Evolutionary conservation across 805 yeast genomes (phyloP), one percentile per base, ranked within the genome.

Genomic region (Yarrowia keelungensis): DNA sequence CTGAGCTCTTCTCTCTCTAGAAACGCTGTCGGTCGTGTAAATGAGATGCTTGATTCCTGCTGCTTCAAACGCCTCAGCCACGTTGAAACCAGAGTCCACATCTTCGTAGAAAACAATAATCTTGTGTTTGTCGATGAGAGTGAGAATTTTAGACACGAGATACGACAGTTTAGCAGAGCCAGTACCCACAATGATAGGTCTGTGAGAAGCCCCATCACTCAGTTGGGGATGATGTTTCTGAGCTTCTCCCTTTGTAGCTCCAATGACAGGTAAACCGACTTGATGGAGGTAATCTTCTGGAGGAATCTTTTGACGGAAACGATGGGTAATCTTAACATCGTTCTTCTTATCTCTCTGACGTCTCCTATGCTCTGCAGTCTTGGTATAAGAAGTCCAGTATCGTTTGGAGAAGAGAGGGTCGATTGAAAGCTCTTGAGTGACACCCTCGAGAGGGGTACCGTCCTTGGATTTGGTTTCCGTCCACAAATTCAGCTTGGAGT

Each of bases 71-170:
- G 87, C 79, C 72, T 89, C 93, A 0, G 90, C 83, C 38, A 89
- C 74, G 74, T 87, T 88, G 73, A 85, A 88, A 0, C 92, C 92
- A 59, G 86, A 83, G 71, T 89, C 91, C 74, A 87, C 91, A 75
- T 86, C 87, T 71, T 89, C 92, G 74, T 85, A 89, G 74, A 89
- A 89, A 0, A 89, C 86, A 36, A 89, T 80, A 2, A 15, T 89
- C 83, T 74, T 89, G 86, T 65, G 84, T 74, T 3, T 81, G 80
- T 9, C 74, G 68, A 10, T 71, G 69, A 88, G 85, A 62, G 86
- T 88, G 36, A 86, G 74, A 9, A 88, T 72, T 69, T 85, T 79
- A 15, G 88, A 79, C 0, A 85, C 81, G 69, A 89, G 76, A 71
- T 89, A 89, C 5, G 91, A 85, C 15, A 89, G 76, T 72, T 89